Evolutionary conservation across 176 grass and related monocot genomes (phyloP), one percentile per base, ranked within the genome.

Genomic region (Eragrostis nindensis): DNA sequence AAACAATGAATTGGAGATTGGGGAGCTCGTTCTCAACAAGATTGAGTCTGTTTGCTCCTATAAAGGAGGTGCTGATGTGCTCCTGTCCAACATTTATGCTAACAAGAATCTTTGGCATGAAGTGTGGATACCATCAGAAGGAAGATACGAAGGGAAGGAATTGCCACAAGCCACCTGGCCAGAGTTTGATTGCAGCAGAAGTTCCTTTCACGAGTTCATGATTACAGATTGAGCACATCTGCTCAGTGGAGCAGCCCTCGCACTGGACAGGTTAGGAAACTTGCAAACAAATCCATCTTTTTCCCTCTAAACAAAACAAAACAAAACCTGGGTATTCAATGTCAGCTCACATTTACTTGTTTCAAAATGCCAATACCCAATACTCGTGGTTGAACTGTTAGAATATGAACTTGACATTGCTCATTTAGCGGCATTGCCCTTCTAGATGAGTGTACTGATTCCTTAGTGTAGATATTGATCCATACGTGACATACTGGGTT

Each of bases 1-100:
- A 39, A 83, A 89, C 42, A 84, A 85, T 87, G 53, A 94, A 11
- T 60, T 87, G 21, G 86, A 89, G 69, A 81, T 89, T 11, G 92
- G 80, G 69, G 80, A 94, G 42, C 84, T 94, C 18, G 86, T 94
- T 30, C 39, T 83, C 27, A 79, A 80, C 43, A 91, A 85, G 71
- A 94, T 94, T 1, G 84, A 94, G 38, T 82, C 73, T 11, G 26
- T 91, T 59, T 91, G 86, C 74, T 77, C 75, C 22, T 48, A 89
- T n/a, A 94, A 82, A 82, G 92, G 92, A 82, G 89, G 92, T 43
- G 42, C 84, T 4, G 10, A 68, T 73, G 89, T 94, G 77, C 92
- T 94, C 29, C 67, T 94, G 30, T 94, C 92, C 3, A 94, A 89
- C 69, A 91, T 94, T 8, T 94, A 91, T 76, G 92, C 89, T 26